Evolutionary conservation across 2,329 filamentous ascomycete genomes (phyloP).

Genomic region (Diaporthe citri): DNA sequence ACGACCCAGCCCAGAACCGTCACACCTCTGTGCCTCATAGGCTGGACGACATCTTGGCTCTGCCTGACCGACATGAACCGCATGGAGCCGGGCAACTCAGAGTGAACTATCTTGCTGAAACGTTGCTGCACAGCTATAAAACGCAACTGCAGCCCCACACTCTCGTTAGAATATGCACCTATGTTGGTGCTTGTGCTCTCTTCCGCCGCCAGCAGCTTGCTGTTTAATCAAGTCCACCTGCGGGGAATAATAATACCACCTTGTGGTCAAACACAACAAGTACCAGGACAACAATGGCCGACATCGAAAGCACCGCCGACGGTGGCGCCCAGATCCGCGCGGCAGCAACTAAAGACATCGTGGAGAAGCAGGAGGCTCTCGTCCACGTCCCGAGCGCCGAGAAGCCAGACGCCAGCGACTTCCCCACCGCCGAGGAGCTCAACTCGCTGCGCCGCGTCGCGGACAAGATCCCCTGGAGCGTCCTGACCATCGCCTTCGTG

Average conservation of each 20-base stretch:
- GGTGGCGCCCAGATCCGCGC: conserved; percentile 27
- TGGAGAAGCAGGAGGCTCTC: conserved; percentile 16
- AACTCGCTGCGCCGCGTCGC: conserved; percentile 65
- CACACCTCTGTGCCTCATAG: conserved; percentile 14
- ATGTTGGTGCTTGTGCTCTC: background rate
- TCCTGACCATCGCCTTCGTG: conserved; percentile 75
- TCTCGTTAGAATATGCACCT: background rate
- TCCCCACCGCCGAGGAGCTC: conserved; percentile 65
- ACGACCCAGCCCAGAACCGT: background rate
- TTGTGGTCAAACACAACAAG: background rate
- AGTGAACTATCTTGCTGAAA: background rate
- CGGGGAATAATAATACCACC: background rate
- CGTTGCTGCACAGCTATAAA: conserved; percentile 15
- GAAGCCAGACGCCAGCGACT: conserved; percentile 41
- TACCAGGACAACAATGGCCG: conserved; percentile 12
- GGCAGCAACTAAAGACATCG: conserved; percentile 5
- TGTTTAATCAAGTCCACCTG: background rate
- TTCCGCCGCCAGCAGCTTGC: no score
- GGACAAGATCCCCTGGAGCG: conserved; percentile 68
- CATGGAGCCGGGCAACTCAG: background rate
- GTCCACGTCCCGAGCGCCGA: conserved; percentile 8
- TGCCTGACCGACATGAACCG: conserved; percentile 24
- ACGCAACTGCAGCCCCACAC: conserved; percentile 11
- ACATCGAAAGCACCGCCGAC: conserved; percentile 17
- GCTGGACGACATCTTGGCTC: conserved; percentile 20